Evolutionary conservation across 2,329 filamentous ascomycete species (phyloP).

Genomic region (Achaetomium macrosporum): DNA sequence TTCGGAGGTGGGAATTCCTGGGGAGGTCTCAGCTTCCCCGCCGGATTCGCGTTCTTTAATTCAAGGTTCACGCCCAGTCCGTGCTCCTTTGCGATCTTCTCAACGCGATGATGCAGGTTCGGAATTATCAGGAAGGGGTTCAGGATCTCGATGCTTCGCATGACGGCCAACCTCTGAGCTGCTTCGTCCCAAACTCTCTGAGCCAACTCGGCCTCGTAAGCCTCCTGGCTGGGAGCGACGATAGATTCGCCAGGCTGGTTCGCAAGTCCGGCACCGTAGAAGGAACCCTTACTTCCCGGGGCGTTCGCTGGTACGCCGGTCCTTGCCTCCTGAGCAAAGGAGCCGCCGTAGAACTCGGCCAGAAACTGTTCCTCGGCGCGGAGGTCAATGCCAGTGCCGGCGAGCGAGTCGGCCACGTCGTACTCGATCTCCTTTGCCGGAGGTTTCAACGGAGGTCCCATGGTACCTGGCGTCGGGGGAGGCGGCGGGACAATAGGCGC

Average conservation of each 20-base stretch:
- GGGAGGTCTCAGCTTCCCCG: conserved; percentile 45
- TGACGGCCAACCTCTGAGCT: conserved; percentile 54
- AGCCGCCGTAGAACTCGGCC: conserved; percentile 57
- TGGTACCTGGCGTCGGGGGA: conserved; percentile 32
- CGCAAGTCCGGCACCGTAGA: conserved; percentile 60
- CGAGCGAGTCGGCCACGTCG: conserved; percentile 77
- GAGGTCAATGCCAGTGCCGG: conserved; percentile 79
- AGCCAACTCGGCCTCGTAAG: conserved; percentile 59
- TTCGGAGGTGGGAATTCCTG: conserved; percentile 45
- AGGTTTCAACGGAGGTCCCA: conserved; percentile 56
- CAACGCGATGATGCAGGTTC: conserved; percentile 51
- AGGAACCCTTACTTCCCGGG: conserved; percentile 49
- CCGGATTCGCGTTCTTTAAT: conserved; percentile 40
- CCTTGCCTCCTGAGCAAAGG: conserved; percentile 39
- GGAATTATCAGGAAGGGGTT: conserved; percentile 67
- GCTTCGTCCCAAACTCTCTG: conserved; percentile 50
- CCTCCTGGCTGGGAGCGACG: conserved; percentile 49
- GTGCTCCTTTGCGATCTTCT: conserved; percentile 54
- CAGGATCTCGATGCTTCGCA: conserved; percentile 62
- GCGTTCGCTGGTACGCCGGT: conserved; percentile 52
- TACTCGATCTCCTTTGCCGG: conserved; percentile 59
- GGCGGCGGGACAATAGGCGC: conserved; percentile 21
- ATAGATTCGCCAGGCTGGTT: conserved; percentile 53
- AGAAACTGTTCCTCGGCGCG: conserved; percentile 80
- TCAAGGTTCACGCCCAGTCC: conserved; percentile 52